A percentile compares a stretch with the other conserved stretches of the same genome.
phyloP scores from a whole-genome alignment of 805 yeast species.

The Candida mattraensis region DNA sequence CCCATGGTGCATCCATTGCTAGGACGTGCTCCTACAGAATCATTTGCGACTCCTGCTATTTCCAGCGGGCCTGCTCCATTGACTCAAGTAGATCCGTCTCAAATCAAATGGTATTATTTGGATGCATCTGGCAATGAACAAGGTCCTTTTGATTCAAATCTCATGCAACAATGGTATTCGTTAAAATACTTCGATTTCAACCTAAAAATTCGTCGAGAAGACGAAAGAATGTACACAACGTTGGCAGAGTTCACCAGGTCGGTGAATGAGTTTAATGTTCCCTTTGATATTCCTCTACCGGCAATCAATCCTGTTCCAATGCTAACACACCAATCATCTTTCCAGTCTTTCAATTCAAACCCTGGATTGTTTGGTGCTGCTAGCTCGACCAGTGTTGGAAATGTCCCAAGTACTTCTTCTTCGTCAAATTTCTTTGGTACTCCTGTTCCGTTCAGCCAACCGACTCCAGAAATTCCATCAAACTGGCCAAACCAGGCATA shows the following conservation, averaged over 20 bases:
- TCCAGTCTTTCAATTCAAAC: slow-evolving; percentile 17
- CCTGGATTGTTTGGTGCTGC: slow-evolving; percentile 16
- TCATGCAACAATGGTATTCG: slow-evolving; percentile 79
- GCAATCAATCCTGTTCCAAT: slow-evolving; percentile 9
- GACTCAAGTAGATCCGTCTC: slow-evolving; percentile 24
- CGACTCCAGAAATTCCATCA: slow-evolving; percentile 3
- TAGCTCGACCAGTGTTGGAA: slow-evolving; percentile 1
- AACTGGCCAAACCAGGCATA: slow-evolving; percentile 16
- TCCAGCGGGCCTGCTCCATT: slow-evolving; percentile 19
- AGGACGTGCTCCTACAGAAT: slow-evolving; percentile 2
- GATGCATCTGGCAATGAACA: slow-evolving; percentile 72
- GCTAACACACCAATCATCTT: slow-evolving; percentile 13
- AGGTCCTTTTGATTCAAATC: slow-evolving; percentile 74
- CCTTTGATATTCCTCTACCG: slow-evolving; percentile 63
- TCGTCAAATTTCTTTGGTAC: slow-evolving; percentile 9
- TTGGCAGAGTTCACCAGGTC: slow-evolving; percentile 52
- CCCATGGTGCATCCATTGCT: slow-evolving; percentile 5
- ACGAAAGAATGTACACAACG: slow-evolving; percentile 48
- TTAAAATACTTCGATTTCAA: slow-evolving; percentile 57
- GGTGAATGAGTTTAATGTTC: slow-evolving; percentile 51
- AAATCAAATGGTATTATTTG: slow-evolving; percentile 66
- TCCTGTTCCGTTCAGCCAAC: slow-evolving; percentile 8
- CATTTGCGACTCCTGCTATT: slow-evolving; percentile 7
- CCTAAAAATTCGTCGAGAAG: slow-evolving; percentile 58
- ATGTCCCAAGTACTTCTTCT: slow-evolving; percentile 2